Percentiles rank a stretch among this genome's conserved stretches.
phyloP scores from a whole-genome alignment of 257 asterid genomes.

The Nemophila menziesii region DNA sequence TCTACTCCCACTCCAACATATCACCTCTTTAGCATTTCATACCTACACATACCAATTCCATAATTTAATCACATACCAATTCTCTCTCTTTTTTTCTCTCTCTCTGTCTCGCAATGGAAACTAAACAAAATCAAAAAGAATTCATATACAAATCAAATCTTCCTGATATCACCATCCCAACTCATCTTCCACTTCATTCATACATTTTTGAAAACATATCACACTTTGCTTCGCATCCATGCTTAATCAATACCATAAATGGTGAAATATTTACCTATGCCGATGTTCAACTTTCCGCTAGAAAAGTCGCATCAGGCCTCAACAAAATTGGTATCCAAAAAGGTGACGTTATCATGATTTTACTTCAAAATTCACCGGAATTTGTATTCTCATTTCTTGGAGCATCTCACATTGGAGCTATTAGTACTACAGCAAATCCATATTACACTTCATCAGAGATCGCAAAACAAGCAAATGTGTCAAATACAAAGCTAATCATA shows the following conservation, averaged over 20 bases:
- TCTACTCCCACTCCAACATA: no score
- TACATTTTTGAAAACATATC: constrained; percentile 37
- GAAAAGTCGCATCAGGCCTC: constrained; percentile 37
- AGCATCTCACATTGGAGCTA: constrained; percentile 32
- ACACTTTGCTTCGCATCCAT: constrained; percentile 23
- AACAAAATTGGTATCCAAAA: constrained; percentile 29
- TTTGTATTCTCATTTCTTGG: constrained; percentile 38
- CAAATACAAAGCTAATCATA: constrained; percentile 31
- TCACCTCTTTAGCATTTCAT: constrained; percentile 2
- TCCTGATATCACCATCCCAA: constrained; percentile 37
- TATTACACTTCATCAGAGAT: constrained; percentile 30
- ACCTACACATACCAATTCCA: not conserved
- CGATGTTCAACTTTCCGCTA: constrained; percentile 28
- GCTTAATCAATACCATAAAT: constrained; percentile 30
- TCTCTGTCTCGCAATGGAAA: not conserved
- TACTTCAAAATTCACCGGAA: constrained; percentile 50
- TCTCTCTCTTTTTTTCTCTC: not conserved
- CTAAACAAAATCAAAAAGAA: constrained; percentile 8
- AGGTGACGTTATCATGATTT: constrained; percentile 36
- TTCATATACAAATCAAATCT: constrained; percentile 41
- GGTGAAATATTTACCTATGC: constrained; percentile 29
- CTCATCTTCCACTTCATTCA: constrained; percentile 35
- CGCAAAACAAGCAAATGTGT: constrained; percentile 20
- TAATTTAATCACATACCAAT: not conserved
- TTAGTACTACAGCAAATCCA: constrained; percentile 41